Evolutionary conservation across 2,329 filamentous ascomycete genomes (phyloP), one percentile per base, ranked within the genome.

Genomic region (Exophiala dermatitidis): DNA sequence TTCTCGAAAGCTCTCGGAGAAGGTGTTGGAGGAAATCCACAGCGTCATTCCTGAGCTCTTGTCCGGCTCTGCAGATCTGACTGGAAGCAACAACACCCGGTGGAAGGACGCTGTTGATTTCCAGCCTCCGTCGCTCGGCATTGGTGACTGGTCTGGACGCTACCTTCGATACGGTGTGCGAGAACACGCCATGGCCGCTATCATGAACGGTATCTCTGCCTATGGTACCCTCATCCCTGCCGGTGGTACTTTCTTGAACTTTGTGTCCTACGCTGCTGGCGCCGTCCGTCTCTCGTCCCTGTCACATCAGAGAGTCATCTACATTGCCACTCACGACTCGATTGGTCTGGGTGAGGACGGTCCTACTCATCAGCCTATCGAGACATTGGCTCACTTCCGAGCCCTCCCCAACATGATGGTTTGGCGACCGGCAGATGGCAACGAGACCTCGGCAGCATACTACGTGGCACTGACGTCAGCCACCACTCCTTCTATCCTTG

Each of bases 381-480:
- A 98, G 84, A 95, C 90, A 42, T 84, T 97, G 60, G 86, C 90
- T 57, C 93, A 97, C 77, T 97, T 97, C 89, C 91, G 93, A 72
- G 93, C 93, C 62, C 83, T 97, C 65, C 93, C 93, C 69, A 98
- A 98, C 85, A 88, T 86, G 80, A 95, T 97, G 88, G 91, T 97
- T 67, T 97, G 93, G 93, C 90, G 93, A 70, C 93, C 93, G 64
- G 91, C 93, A 66, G 93, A 97, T 69, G 91, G 91, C 68, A 97
- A 97, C 79, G 93, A 98, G 86, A 93, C 87, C 66, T 94, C 88
- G 69, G 91, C 90, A 67, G 91, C 93, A 64, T 98, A 97, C 83
- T 97, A 97, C 77, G 80, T 95, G 67, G 88, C 90, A 46, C 78
- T 98, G 64, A 95, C 88, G 63, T 86, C 88, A 67, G 88, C 89